Evolutionary conservation across 306 rosid species (phyloP), one percentile per base, ranked within the genome.

Genomic region (Erythrophleum fordii): DNA sequence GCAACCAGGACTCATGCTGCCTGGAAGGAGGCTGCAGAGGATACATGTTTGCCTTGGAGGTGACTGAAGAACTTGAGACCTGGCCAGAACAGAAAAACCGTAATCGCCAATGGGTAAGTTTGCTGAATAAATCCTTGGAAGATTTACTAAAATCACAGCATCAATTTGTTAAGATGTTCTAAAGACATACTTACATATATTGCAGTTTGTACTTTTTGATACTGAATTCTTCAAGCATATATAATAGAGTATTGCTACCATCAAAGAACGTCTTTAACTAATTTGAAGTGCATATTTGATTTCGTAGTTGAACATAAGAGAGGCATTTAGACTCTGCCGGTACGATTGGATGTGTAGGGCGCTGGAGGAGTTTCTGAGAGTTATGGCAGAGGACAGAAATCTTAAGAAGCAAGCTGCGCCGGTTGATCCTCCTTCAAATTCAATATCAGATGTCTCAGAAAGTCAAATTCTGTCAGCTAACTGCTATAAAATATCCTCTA

Each of bases 261-360:
- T 74, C 35, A 29, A 49, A 55, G 8, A 67, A 51, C 25, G 61
- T 39, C 73, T 37, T 46, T 65, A 68, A 81, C 87, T 42, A 35
- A 77, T 3, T 45, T 26, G 31, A 39, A 28, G 42, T 53, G 55
- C 77, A 39, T 77, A 58, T 53, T 41, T 68, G 20, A 64, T 12
- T 79, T 64, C 42, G 67, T 67, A 94, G 98, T 81, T 94, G 56
- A 86, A 70, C 81, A 81, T 85, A 79, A 73, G 82, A 48, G 92
- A 90, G 48, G 97, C 97, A 58, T 91, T 86, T 72, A 83, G 84
- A 73, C 92, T 89, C 34, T 76, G 93, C 87, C 95, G 95, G 80
- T 94, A 94, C 26, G 97, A 94, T 20, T 91, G 98, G 98, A 94
- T 94, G 98, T 82, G 92, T 10, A 78, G 77, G 73, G 98, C 98